These are phyloP conservation scores for Aspergillus aculeatinus DNA, from an alignment of 2,329 filamentous ascomycete species.

Conservation along the genomic window DNA sequence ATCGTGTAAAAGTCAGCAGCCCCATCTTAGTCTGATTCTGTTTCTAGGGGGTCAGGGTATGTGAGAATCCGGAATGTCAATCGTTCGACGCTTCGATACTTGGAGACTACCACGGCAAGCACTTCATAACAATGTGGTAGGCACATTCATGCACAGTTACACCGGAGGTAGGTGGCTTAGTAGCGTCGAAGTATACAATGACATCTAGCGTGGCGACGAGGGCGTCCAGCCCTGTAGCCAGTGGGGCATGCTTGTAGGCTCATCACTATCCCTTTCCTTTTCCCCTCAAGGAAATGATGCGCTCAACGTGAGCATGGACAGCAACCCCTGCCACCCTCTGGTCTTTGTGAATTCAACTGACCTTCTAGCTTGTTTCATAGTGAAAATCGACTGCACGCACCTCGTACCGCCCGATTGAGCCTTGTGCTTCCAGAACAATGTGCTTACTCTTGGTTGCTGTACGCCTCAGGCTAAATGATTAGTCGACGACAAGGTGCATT, in stretches of 20 bases:
- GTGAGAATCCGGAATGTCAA: no score
- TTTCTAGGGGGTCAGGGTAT: no score
- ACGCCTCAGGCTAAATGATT: neutral
- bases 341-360: neutral
- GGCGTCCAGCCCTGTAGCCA: constrained; percentile 3
- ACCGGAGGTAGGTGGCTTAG: neutral
- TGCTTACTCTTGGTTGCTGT: neutral
- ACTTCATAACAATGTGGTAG: neutral
- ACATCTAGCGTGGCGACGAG: neutral
- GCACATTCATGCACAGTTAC: neutral
- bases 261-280: neutral
- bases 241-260: neutral
- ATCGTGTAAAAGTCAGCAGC: no score
- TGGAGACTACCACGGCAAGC: neutral
- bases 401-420: constrained; percentile 1
- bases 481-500: neutral
- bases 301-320: neutral
- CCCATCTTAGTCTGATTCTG: neutral
- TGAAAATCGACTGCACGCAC: constrained; percentile 6
- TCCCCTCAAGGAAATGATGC: neutral
- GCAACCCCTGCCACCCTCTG: neutral
- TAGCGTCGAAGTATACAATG: neutral
- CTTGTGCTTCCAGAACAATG: constrained; percentile 1
- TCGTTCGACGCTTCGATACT: neutral
- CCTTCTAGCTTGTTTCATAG: constrained; percentile 13